Base-by-base conservation (phyloP, 2,329 filamentous ascomycete genomes). In the Alternaria sp. region DNA sequence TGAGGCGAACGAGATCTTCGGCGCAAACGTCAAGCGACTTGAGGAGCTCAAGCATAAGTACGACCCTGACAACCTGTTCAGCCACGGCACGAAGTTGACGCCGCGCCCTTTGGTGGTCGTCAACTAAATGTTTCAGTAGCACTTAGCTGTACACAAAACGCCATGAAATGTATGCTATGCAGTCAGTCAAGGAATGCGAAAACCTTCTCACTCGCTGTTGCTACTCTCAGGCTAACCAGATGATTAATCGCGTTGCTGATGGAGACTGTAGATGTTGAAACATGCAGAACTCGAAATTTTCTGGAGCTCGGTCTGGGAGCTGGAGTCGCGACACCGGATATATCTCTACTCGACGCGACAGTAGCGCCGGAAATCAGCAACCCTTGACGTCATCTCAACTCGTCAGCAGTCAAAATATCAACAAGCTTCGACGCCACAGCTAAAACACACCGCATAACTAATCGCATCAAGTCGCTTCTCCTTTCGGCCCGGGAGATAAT, bases 61-160 rank as follows among this genome's bases (percentile, higher is more conserved):
- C 28, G 76, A 79, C 60, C 74, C 75, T 0, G 69, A 73, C 2
- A 77, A 77, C 49, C 28, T 76, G 36, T 79, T 79, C 58, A 70
- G 68, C 34, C 57, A 72, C 36, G 73, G 70, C 2, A 73, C 70
- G 4, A 71, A 64, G 54, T 57, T 74, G 41, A 67, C 62, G 12
- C 69, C 68, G 10, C 57, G 69, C 5, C 63, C 64, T 16, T 44
- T 70, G 50, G 66, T 70, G 9, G 66, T 70, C 6, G 68, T 70
- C 2, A 69, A 69, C 27, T 70, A 8, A 59, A 43, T 10, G 20
- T 22, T 53, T 6, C 8, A n/a, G n/a, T 27, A n/a, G 20, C n/a
- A 40, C 38, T 22, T 49, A 12, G 9, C 27, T 49, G 32, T 46
- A 41, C 22, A 27, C 18, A 27, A 22, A 38, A 34, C 12, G 18